Percentiles rank a stretch among this genome's conserved stretches.
Conservation (phyloP, 352 stramenopile species). For the Bremia lactucae region DNA sequence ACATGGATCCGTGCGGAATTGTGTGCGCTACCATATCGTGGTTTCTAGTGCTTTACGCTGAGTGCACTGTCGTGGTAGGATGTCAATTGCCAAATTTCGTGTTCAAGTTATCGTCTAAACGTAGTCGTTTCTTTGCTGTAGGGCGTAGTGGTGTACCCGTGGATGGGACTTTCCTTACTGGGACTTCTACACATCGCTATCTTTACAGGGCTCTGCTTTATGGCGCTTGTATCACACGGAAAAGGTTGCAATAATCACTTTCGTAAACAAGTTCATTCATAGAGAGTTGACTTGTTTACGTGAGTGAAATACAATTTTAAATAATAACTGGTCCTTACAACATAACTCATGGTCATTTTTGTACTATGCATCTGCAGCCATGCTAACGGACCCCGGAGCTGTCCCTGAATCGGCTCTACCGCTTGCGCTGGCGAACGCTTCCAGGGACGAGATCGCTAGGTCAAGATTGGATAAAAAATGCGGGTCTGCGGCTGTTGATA, state of each 20-base stretch:
- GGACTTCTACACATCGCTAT: conserved; percentile 56
- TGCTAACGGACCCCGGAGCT: conserved; percentile 96
- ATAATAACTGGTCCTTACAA: neutral
- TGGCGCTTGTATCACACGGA: conserved; percentile 91
- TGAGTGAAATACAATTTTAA: too few species aligned
- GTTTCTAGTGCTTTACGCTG: conserved; percentile 85
- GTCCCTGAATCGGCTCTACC: conserved; percentile 92
- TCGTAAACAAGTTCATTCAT: too few species aligned
- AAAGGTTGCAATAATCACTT: conserved; percentile 48
- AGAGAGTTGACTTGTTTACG: too few species aligned
- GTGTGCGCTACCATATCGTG: conserved; percentile 87
- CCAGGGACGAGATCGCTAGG: conserved; percentile 67
- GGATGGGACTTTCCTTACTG: conserved; percentile 69
- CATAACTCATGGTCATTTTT: conserved; percentile 1
- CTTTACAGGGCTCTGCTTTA: conserved; percentile 63
- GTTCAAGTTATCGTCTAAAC: conserved; percentile 3
- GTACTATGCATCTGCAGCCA: conserved; percentile 45
- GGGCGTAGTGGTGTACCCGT: conserved; percentile 85
- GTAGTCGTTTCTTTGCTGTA: conserved; percentile 10
- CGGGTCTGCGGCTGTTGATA: neutral
- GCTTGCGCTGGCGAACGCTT: conserved; percentile 51
- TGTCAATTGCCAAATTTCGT: neutral
- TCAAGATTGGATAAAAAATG: conserved; percentile 9
- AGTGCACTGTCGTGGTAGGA: conserved; percentile 83
- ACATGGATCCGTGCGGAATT: conserved; percentile 85